Evolutionary conservation across 2,329 filamentous ascomycete species (phyloP).

Genomic region (Orbilia brochopaga): DNA sequence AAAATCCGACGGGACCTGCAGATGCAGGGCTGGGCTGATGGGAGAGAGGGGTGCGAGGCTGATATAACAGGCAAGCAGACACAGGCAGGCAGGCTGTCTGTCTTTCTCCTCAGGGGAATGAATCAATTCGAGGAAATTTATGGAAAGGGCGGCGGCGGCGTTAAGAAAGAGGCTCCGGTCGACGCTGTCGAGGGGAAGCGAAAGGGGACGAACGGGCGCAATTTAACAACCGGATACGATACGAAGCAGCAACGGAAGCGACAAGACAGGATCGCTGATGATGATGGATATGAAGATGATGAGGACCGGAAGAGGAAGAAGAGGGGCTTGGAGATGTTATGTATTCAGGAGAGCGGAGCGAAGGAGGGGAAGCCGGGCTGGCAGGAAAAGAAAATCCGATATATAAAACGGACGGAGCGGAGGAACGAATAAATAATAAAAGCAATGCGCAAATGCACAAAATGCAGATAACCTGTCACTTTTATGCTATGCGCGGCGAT

Average conservation of each 20-base stretch:
- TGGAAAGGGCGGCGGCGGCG: not conserved
- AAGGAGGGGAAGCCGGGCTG: not conserved
- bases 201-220: not conserved
- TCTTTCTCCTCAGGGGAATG: conserved; percentile 13
- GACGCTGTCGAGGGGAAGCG: conserved; percentile 36
- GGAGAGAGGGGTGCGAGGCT: too few relatives aligned
- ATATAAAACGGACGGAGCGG: not conserved
- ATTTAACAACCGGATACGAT: not conserved
- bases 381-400: not conserved
- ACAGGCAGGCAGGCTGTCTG: not conserved
- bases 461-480: conserved; percentile 2
- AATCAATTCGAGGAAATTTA: conserved; percentile 9
- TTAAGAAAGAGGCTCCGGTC: conserved; percentile 4
- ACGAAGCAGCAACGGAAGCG: conserved; percentile 5
- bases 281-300: not conserved
- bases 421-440: not conserved
- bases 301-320: conserved; percentile 9
- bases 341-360: not conserved
- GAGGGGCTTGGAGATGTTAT: conserved; percentile 27
- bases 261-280: not conserved
- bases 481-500: not conserved
- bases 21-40: too few relatives aligned
- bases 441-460: not conserved
- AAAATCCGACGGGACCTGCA: too few relatives aligned
- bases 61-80: too few relatives aligned